phyloP scores from a whole-genome alignment of 306 rosid species.

The Chamaecrista fasciculata region DNA sequence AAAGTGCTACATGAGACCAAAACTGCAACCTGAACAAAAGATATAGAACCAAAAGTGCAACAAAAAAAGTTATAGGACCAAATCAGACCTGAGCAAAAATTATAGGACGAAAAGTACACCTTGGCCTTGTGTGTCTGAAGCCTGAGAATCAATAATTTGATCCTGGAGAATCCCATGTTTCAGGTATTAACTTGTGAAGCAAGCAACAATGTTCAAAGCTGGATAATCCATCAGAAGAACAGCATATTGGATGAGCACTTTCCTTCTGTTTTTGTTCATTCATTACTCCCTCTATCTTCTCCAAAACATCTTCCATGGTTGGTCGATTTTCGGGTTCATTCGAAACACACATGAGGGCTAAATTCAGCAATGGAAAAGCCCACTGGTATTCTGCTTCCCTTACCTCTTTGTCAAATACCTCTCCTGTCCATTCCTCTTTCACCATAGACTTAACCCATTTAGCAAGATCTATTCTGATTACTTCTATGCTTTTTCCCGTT shows the following conservation, averaged over 20 bases:
- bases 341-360: slow-evolving; percentile 57
- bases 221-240: slow-evolving; percentile 28
- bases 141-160: slow-evolving; percentile 50
- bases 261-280: slow-evolving; percentile 33
- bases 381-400: slow-evolving; percentile 41
- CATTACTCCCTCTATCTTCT: slow-evolving; percentile 53
- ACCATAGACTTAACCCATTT: slow-evolving; percentile 80
- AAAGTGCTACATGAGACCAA: no score
- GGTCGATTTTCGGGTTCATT: slow-evolving; percentile 54
- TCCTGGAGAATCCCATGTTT: slow-evolving; percentile 69
- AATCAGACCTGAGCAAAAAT: no score
- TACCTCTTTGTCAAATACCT: slow-evolving; percentile 69
- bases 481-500: slow-evolving; percentile 63
- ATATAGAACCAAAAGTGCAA: no score
- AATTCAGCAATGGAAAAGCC: slow-evolving; percentile 36
- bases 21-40: no score
- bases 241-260: slow-evolving; percentile 10
- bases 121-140: not conserved
- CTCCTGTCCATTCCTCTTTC: slow-evolving; percentile 84
- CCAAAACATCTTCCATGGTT: slow-evolving; percentile 39
- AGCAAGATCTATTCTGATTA: slow-evolving; percentile 56
- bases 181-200: slow-evolving; percentile 60
- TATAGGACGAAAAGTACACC: no score
- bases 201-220: slow-evolving; percentile 38
- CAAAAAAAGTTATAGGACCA: no score